Percentiles rank a stretch among this genome's conserved stretches.
These are phyloP conservation scores for Pezicula radicicola DNA, from an alignment of 2,329 filamentous ascomycete genomes.

Conservation along the genomic window DNA sequence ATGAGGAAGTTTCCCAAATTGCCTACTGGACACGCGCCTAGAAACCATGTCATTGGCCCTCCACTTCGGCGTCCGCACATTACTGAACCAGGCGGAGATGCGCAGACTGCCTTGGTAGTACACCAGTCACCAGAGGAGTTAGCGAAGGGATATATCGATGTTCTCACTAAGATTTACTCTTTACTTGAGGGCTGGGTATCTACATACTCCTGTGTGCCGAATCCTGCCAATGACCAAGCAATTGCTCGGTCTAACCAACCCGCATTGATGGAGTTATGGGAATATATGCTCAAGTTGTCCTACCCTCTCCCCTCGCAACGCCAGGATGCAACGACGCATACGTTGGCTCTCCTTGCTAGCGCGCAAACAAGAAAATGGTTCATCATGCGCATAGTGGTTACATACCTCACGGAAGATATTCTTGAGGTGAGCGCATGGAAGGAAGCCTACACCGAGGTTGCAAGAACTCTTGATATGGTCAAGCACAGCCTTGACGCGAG, in stretches of 20 bases:
- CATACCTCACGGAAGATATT: constrained; percentile 34
- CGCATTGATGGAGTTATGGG: constrained; percentile 25
- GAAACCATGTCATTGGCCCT: too few species aligned
- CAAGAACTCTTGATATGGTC: constrained; percentile 18
- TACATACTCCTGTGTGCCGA: constrained; percentile 18
- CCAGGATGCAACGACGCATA: constrained; percentile 30
- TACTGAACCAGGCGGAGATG: neutral
- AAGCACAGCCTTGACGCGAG: constrained; percentile 15
- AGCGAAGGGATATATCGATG: constrained; percentile 4
- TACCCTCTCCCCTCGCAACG: constrained; percentile 14
- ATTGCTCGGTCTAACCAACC: constrained; percentile 18
- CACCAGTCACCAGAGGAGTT: neutral
- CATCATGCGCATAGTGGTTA: constrained; percentile 32
- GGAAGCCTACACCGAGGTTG: constrained; percentile 24
- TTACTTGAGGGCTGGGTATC: constrained; percentile 27
- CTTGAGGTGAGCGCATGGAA: constrained; percentile 32
- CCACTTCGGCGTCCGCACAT: too few species aligned
- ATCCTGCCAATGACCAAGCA: constrained; percentile 14
- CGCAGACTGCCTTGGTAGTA: neutral
- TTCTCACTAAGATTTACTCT: constrained; percentile 14
- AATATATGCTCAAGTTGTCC: constrained; percentile 32
- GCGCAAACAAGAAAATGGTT: constrained; percentile 30
- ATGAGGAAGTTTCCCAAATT: too few species aligned
- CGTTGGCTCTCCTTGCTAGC: constrained; percentile 29
- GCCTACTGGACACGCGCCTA: too few species aligned